Conservation (phyloP, 352 stramenopile species). For the Achlya hypogyna region DNA sequence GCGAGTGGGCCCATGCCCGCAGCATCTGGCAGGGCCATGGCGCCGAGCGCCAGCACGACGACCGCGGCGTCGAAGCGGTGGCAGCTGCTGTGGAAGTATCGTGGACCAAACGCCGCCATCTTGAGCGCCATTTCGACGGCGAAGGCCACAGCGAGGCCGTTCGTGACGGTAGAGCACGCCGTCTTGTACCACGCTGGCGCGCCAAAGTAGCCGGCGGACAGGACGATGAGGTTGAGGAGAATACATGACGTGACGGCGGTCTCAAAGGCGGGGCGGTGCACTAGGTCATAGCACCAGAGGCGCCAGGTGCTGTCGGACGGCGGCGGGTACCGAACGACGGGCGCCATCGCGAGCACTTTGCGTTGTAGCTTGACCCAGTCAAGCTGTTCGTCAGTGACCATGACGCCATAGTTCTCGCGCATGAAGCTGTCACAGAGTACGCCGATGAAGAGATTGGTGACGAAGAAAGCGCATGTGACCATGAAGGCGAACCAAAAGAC, state of each 20-base stretch:
- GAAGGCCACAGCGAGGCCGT: conserved; percentile 65
- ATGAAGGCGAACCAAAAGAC: conserved; percentile 89
- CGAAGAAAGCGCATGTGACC: conserved; percentile 88
- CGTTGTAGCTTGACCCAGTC: conserved; percentile 84
- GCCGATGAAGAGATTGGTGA: conserved; percentile 91
- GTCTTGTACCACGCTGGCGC: no score
- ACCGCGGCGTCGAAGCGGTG: conserved; percentile 71
- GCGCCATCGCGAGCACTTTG: conserved; percentile 47
- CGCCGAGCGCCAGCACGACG: conserved; percentile 40
- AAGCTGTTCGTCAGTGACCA: conserved; percentile 81
- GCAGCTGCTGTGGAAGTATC: conserved; percentile 83
- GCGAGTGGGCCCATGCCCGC: conserved; percentile 44
- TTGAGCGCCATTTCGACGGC: conserved; percentile 83
- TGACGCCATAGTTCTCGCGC: conserved; percentile 48
- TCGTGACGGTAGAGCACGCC: no score
- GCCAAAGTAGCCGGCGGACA: no score
- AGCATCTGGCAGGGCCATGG: conserved; percentile 37
- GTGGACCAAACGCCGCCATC: conserved; percentile 55
- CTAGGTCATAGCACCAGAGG: conserved; percentile 46
- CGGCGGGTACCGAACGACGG: conserved; percentile 47
- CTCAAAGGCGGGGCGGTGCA: conserved; percentile 73
- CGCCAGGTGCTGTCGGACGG: conserved; percentile 43
- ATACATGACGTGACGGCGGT: conserved; percentile 86
- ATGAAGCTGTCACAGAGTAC: conserved; percentile 94
- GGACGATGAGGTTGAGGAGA: conserved; percentile 79